Conservation (phyloP, 495 filamentous ascomycete genomes). For the Cudoniella acicularis region DNA sequence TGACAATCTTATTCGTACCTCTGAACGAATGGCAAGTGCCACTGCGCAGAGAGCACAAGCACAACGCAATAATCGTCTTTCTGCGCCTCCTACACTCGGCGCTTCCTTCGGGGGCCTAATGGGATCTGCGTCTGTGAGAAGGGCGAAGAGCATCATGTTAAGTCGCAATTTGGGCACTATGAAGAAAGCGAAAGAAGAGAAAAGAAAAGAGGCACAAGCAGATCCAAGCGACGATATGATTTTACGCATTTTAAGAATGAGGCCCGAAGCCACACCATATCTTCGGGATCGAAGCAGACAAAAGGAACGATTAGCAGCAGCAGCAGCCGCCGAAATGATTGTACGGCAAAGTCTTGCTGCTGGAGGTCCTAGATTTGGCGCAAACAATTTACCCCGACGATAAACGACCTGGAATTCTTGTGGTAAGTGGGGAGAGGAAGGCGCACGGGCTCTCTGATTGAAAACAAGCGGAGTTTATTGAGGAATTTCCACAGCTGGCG, state of each 20-base stretch:
- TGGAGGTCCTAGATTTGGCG: slow-evolving; percentile 56
- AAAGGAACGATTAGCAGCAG: slow-evolving; percentile 86
- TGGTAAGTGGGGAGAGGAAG: no score
- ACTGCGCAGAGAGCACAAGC: slow-evolving; percentile 76
- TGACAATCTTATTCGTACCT: slow-evolving; percentile 85
- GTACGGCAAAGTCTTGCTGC: slow-evolving; percentile 84
- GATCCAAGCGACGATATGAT: slow-evolving; percentile 99
- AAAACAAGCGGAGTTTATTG: no score
- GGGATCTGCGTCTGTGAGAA: slow-evolving; percentile 63
- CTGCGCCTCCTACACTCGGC: slow-evolving; percentile 62
- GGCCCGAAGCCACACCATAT: slow-evolving; percentile 89
- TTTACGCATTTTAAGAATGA: slow-evolving; percentile 89
- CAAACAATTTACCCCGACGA: slow-evolving; percentile 43
- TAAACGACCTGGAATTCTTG: slow-evolving; percentile 11
- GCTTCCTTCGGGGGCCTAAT: slow-evolving; percentile 60
- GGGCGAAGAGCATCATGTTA: slow-evolving; percentile 93
- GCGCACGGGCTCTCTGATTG: no score
- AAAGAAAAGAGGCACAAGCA: slow-evolving; percentile 89
- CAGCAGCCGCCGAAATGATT: slow-evolving; percentile 89
- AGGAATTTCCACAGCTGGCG: not conserved
- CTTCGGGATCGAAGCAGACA: slow-evolving; percentile 87
- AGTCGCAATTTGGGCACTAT: slow-evolving; percentile 94
- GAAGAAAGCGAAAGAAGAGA: slow-evolving; percentile 92
- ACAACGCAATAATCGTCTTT: slow-evolving; percentile 67
- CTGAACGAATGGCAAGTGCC: slow-evolving; percentile 90